Evolutionary conservation across 305 asterid species (phyloP), one percentile per base, ranked within the genome.

Genomic region (Fraxinus latifolia): DNA sequence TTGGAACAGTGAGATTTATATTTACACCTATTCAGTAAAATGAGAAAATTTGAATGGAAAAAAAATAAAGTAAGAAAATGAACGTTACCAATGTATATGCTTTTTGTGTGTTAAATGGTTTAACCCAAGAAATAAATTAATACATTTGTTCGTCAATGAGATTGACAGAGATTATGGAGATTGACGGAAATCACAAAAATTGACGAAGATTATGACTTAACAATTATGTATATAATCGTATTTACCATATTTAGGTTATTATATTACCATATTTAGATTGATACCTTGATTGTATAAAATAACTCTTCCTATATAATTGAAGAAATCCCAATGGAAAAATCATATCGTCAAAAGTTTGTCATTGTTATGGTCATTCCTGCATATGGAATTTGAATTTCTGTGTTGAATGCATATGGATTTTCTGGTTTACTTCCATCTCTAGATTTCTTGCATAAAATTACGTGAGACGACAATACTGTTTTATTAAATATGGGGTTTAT

Each of bases 391-490:
- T 65, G 34, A 65, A 8, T 65, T 65, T 55, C 60, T n/a, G 62
- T 72, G 29, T 74, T 71, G 25, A 33, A 37, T 65, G 81, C n/a
- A 39, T 70, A 76, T 65, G 37, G 19, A 34, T 15, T 78, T 42
- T 83, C 68, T 78, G 37, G 7, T 32, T 50, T 47, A 7, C 53
- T 53, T 72, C 21, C 60, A 29, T 42, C 36, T 42, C 29, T 19
- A 36, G 75, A 27, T 25, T 8, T 78, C 34, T 77, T 60, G 77
- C 47, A 21, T 60, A 44, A 47, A 34, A 44, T 82, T 15, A 77
- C 78, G 33, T 82, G 50, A 29, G 82, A 21, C 6, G 12, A 34
- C 74, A 50, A 81, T 39, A 82, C 14, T 36, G 53, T 62, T 55
- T 6, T 55, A 7, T 55, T 19, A 55, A 55, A 55, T 55, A 8